Evolutionary conservation across 73 alveolate species (phyloP).

Genomic region (Paramecium octaurelia): DNA sequence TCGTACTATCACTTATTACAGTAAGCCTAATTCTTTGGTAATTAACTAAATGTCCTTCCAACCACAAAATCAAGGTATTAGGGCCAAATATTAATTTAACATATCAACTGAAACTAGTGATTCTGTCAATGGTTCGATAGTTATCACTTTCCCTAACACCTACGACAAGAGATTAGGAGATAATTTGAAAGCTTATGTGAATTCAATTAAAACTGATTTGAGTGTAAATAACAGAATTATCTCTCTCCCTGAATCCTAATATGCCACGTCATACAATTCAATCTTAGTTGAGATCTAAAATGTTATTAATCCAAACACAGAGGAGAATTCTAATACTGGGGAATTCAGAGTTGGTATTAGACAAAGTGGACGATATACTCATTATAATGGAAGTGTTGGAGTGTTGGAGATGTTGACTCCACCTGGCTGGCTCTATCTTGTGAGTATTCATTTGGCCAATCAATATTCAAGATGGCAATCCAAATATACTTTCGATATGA

Average conservation of each 20-base stretch:
- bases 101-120: conserved; percentile 21
- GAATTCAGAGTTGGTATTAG: conserved; percentile 40
- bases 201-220: background rate
- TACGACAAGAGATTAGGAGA: conserved; percentile 67
- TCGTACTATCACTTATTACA: conserved; percentile 30
- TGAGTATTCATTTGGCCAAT: background rate
- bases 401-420: conserved; percentile 59
- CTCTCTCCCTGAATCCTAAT: background rate
- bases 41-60: conserved; percentile 22
- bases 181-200: conserved; percentile 37
- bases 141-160: conserved; percentile 53
- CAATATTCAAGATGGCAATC: conserved; percentile 46
- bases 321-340: conserved; percentile 44
- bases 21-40: conserved; percentile 15
- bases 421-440: conserved; percentile 55
- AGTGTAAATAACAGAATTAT: background rate
- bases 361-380: background rate
- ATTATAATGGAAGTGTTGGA: conserved; percentile 40
- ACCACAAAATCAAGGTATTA: conserved; percentile 65
- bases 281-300: background rate
- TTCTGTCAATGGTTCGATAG: background rate
- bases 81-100: conserved; percentile 51
- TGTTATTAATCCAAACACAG: conserved; percentile 54
- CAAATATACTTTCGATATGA: background rate
- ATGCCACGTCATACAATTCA: background rate